Percentiles rank a stretch among this genome's conserved stretches.
Evolutionary conservation across 1,139 yeast genomes (phyloP).

Genomic region (Pichia norvegensis): DNA sequence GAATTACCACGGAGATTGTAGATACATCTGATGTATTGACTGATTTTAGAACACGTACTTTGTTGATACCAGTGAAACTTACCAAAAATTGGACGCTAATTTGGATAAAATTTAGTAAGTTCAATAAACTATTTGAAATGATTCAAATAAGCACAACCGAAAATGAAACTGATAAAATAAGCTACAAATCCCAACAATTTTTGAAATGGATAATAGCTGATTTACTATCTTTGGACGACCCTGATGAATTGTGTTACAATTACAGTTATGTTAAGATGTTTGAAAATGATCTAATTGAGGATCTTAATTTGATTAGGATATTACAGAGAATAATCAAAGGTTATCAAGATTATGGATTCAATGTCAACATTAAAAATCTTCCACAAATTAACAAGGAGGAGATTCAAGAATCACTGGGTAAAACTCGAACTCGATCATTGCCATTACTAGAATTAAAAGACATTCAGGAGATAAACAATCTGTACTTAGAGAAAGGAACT

Average conservation of each 20-base stretch:
- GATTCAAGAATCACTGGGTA: neutral
- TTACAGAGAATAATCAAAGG: slow-evolving; percentile 17
- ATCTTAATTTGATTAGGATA: slow-evolving; percentile 14
- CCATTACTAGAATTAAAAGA: slow-evolving; percentile 6
- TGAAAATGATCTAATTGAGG: slow-evolving; percentile 10
- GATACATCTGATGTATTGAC: neutral
- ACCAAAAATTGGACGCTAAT: slow-evolving; percentile 20
- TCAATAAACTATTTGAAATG: slow-evolving; percentile 15
- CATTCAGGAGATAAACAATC: slow-evolving; percentile 12
- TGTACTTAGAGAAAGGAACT: slow-evolving; percentile 12
- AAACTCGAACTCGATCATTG: slow-evolving; percentile 7
- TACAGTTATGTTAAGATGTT: slow-evolving; percentile 17
- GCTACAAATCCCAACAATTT: slow-evolving; percentile 13
- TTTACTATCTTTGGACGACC: slow-evolving; percentile 12
- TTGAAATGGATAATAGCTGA: slow-evolving; percentile 12
- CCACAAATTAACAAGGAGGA: neutral
- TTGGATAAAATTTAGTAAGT: slow-evolving; percentile 21
- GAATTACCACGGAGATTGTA: neutral
- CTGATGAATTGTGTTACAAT: slow-evolving; percentile 12
- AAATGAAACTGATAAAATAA: slow-evolving; percentile 11
- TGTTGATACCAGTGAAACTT: slow-evolving; percentile 19
- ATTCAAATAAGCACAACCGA: slow-evolving; percentile 14
- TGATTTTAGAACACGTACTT: slow-evolving; percentile 11
- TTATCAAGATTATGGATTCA: slow-evolving; percentile 19
- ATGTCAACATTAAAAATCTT: slow-evolving; percentile 7